These are phyloP conservation scores for Fusarium heterosporum DNA, from an alignment of 2,329 filamentous ascomycete species.

Conservation along the genomic window DNA sequence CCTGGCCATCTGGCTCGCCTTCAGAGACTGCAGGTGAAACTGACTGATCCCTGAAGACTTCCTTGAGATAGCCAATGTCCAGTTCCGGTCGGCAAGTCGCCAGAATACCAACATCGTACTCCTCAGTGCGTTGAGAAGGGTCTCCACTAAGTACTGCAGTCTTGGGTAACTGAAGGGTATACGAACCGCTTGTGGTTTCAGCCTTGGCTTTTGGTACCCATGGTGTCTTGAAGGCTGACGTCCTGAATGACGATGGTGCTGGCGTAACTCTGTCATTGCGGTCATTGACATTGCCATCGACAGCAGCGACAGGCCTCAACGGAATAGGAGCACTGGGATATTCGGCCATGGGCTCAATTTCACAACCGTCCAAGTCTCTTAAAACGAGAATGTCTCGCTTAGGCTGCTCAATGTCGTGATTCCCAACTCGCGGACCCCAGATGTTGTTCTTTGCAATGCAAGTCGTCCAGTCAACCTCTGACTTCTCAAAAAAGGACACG, in stretches of 20 bases:
- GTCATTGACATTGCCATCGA: neutral
- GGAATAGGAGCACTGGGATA: constrained; percentile 1
- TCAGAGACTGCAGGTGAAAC: neutral
- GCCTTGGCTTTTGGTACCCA: neutral
- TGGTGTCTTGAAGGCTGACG: neutral
- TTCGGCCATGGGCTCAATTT: neutral
- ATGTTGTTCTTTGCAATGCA: constrained; percentile 29
- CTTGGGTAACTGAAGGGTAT: neutral
- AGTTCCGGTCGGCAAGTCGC: constrained; percentile 9
- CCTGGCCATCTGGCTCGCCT: neutral
- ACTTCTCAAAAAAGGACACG: constrained; percentile 16
- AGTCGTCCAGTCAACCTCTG: constrained; percentile 32
- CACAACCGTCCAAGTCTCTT: neutral
- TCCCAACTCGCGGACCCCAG: constrained; percentile 37
- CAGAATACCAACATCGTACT: constrained; percentile 13
- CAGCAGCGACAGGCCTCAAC: neutral
- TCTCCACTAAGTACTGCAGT: neutral
- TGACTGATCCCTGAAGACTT: neutral
- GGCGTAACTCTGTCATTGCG: too few species aligned
- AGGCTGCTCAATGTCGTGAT: neutral
- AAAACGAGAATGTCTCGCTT: constrained; percentile 2
- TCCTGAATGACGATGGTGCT: neutral
- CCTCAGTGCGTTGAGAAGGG: neutral
- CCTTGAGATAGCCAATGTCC: neutral
- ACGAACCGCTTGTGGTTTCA: too few species aligned